Conservation (phyloP, 2,329 filamentous ascomycete genomes). For the Ascochyta viciae-villosae region DNA sequence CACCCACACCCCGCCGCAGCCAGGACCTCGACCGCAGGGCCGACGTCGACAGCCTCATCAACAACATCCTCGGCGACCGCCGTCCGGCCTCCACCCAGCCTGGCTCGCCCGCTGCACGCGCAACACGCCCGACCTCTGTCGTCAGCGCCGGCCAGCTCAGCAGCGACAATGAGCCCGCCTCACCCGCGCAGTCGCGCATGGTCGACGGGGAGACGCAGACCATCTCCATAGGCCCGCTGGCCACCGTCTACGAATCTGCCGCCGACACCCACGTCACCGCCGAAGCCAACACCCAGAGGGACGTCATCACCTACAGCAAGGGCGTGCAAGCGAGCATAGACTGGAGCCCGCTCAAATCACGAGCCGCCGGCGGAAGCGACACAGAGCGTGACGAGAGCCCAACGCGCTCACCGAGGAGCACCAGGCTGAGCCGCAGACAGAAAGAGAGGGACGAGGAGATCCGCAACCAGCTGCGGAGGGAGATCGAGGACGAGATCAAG, state of each 20-base stretch:
- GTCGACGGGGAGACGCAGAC: conserved; percentile 65
- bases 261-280: conserved; percentile 77
- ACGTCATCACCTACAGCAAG: conserved; percentile 96
- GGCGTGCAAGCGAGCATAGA: conserved; percentile 88
- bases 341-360: conserved; percentile 65
- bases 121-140: conserved; percentile 85
- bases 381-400: conserved; percentile 69
- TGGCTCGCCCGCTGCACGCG: conserved; percentile 52
- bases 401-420: conserved; percentile 63
- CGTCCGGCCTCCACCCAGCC: conserved; percentile 73
- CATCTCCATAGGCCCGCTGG: conserved; percentile 74
- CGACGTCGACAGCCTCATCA: conserved; percentile 84
- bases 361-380: conserved; percentile 60
- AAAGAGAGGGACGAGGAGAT: conserved; percentile 88
- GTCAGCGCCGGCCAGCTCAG: conserved; percentile 83
- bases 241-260: conserved; percentile 74
- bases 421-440: conserved; percentile 79
- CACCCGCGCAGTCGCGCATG: conserved; percentile 34
- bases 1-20: conserved; percentile 71
- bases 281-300: conserved; percentile 67
- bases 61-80: conserved; percentile 80
- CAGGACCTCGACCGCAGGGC: conserved; percentile 68
- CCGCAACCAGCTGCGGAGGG: conserved; percentile 79
- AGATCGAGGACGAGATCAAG: conserved; percentile 91
- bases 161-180: conserved; percentile 63